phyloP scores from a whole-genome alignment of 2,329 filamentous ascomycete species.

The Fusarium veterinarium region DNA sequence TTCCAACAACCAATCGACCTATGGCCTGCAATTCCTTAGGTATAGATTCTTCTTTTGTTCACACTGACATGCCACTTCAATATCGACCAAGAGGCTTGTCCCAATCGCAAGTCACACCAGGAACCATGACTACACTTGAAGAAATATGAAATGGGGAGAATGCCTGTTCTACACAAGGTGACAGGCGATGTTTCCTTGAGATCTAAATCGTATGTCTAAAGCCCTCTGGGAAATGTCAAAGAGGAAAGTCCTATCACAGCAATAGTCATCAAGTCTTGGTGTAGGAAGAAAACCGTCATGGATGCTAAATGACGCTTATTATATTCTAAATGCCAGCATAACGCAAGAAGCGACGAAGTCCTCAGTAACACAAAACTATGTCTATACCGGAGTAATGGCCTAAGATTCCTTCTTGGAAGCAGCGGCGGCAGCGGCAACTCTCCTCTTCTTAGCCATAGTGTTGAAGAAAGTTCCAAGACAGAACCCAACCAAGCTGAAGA shows the following conservation, averaged over 20 bases:
- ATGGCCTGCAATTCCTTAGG: too few species aligned
- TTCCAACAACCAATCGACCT: too few species aligned
- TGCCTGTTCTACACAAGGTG: background rate
- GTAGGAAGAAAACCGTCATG: background rate
- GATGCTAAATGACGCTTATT: background rate
- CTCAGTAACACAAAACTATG: background rate
- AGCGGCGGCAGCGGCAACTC: constrained; percentile 38
- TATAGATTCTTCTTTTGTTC: background rate
- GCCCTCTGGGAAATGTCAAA: fast-evolving
- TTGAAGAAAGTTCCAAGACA: constrained; percentile 13
- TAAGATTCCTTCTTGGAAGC: background rate
- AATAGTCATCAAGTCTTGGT: background rate
- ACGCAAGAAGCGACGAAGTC: background rate
- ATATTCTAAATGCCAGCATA: background rate
- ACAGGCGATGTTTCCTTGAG: fast-evolving
- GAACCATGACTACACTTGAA: background rate
- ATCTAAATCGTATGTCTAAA: fast-evolving
- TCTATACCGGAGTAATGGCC: background rate
- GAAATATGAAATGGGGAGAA: background rate
- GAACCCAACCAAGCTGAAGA: constrained; percentile 19
- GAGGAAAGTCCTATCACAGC: background rate
- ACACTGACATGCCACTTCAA: fast-evolving
- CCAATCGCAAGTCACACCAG: background rate
- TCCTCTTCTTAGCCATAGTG: constrained; percentile 15
- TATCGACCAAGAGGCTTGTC: too few species aligned